Conservation (phyloP, 768 basidiomycete species). For the Psilocybe cubensis region DNA sequence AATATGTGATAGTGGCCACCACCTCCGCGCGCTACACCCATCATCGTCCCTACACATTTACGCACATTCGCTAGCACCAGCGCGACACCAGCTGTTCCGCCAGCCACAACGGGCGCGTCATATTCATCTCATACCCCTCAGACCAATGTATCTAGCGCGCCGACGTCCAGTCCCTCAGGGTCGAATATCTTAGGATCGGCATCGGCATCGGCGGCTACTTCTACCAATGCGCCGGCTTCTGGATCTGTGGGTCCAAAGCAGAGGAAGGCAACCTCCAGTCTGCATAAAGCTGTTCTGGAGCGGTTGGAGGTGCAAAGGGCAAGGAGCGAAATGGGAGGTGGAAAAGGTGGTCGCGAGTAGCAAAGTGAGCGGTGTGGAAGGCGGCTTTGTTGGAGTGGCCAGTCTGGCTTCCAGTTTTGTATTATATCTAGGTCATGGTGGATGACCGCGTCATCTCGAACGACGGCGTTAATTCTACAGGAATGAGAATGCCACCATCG, state of each 20-base stretch:
- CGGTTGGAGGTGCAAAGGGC: constrained; percentile 75
- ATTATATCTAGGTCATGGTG: too few relatives aligned
- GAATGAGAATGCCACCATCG: too few relatives aligned
- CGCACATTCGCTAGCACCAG: constrained; percentile 23
- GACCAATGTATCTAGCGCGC: constrained; percentile 1
- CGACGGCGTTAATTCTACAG: too few relatives aligned
- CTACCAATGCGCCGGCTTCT: not conserved
- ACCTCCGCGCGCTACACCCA: constrained; percentile 75
- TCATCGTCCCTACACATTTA: constrained; percentile 76
- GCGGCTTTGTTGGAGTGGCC: too few relatives aligned
- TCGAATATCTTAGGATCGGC: too few relatives aligned
- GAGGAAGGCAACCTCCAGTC: constrained; percentile 32
- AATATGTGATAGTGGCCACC: constrained; percentile 70
- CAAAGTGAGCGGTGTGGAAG: too few relatives aligned
- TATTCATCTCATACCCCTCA: too few relatives aligned
- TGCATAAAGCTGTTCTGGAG: constrained; percentile 78
- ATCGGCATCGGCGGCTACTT: not conserved
- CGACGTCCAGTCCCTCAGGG: not conserved
- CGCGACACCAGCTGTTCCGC: constrained; percentile 1
- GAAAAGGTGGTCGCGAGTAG: not conserved
- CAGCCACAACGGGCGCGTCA: constrained; percentile 15
- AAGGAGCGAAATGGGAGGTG: constrained; percentile 50
- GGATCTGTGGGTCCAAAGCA: constrained; percentile 25
- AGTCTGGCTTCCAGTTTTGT: too few relatives aligned
- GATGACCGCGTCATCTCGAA: too few relatives aligned